Evolutionary conservation across 1,284 basidiomycete species (phyloP).

Genomic region (Leccinum pallidistipes): DNA sequence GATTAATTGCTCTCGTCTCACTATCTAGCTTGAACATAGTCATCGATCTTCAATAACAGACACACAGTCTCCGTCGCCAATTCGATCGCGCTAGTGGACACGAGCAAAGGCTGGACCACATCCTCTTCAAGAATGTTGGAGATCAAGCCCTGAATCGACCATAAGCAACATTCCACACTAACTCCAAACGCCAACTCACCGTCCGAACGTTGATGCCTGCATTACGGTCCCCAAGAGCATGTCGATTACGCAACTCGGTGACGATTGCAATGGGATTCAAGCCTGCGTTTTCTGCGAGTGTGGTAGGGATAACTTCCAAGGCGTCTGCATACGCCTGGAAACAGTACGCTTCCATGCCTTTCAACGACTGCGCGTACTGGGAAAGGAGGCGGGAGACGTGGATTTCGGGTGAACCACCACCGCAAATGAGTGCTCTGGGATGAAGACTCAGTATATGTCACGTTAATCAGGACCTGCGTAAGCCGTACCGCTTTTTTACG

Average conservation of each 20-base stretch:
- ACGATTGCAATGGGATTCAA: conserved; percentile 98
- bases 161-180: conserved; percentile 7
- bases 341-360: conserved; percentile 99
- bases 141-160: conserved; percentile 73
- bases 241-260: conserved; percentile 95
- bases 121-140: conserved; percentile 98
- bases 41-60: conserved; percentile 94
- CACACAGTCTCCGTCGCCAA: conserved; percentile 98
- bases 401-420: conserved; percentile 98
- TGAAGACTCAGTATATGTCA: conserved; percentile 7
- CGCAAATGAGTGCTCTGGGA: conserved; percentile 88
- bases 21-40: conserved; percentile 82
- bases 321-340: conserved; percentile 99
- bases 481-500: conserved; percentile 85
- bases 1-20: not conserved
- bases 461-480: not conserved
- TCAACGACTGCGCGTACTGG: conserved; percentile 91
- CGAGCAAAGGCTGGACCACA: conserved; percentile 94
- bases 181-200: conserved; percentile 45
- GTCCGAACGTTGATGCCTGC: conserved; percentile 99
- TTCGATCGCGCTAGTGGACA: conserved; percentile 95
- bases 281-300: conserved; percentile 97
- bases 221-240: conserved; percentile 91
- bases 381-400: conserved; percentile 94
- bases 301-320: conserved; percentile 97